Conservation (phyloP, 73 alveolate species). For the Paramecium primaurelia region DNA sequence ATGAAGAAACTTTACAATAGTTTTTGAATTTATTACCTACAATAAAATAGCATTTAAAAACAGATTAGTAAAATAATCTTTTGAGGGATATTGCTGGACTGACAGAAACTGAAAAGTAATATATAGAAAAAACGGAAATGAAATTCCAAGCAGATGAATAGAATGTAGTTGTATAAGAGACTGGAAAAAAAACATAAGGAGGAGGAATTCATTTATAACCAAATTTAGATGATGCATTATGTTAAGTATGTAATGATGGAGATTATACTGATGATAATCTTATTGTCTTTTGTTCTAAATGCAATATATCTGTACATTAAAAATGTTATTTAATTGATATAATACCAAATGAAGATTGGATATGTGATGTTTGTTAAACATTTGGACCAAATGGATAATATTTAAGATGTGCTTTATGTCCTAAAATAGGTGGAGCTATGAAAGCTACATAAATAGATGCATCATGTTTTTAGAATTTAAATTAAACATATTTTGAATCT, state of each 20-base stretch:
- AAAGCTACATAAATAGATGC: conserved; percentile 42
- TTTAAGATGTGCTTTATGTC: conserved; percentile 57
- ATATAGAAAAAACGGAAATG: conserved; percentile 10
- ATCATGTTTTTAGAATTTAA: conserved; percentile 9
- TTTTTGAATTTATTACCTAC: not conserved
- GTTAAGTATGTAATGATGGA: conserved; percentile 64
- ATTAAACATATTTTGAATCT: conserved; percentile 48
- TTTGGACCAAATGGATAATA: conserved; percentile 58
- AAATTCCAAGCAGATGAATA: not conserved
- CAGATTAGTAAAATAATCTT: not conserved
- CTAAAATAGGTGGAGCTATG: conserved; percentile 67
- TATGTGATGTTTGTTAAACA: conserved; percentile 55
- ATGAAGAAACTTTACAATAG: not conserved
- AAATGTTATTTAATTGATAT: conserved; percentile 58
- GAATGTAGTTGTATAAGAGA: not conserved
- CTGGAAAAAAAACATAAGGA: not conserved
- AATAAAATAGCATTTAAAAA: not conserved
- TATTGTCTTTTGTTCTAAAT: conserved; percentile 60
- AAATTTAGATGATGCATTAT: conserved; percentile 57
- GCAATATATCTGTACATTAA: conserved; percentile 62
- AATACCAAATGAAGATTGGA: conserved; percentile 65
- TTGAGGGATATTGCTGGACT: conserved; percentile 45
- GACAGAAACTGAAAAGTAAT: not conserved
- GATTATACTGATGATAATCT: conserved; percentile 67
- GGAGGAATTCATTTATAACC: conserved; percentile 29